Evolutionary conservation across 352 stramenopile genomes (phyloP).

Genomic region (Phytophthora nicotianae): DNA sequence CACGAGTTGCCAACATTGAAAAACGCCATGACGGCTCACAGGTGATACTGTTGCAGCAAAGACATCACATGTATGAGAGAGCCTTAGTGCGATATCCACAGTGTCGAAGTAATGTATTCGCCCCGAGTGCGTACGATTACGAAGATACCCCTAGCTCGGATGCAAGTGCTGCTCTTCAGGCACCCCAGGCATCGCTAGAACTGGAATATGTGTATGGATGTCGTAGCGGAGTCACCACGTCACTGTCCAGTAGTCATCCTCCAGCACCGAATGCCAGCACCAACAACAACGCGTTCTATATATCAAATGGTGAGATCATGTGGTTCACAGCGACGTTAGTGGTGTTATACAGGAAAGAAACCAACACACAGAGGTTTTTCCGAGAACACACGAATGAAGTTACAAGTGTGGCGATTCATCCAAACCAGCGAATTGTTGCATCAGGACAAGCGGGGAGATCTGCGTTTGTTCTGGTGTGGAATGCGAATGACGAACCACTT

Average conservation of each 20-base stretch:
- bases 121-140: conserved; percentile 55
- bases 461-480: conserved; percentile 71
- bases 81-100: conserved; percentile 67
- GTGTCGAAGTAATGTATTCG: conserved; percentile 72
- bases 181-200: conserved; percentile 47
- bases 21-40: conserved; percentile 55
- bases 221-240: conserved; percentile 40
- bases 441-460: conserved; percentile 65
- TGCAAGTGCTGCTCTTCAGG: conserved; percentile 13
- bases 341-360: conserved; percentile 60
- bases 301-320: conserved; percentile 63
- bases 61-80: conserved; percentile 68
- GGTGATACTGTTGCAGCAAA: conserved; percentile 53
- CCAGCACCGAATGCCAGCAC: conserved; percentile 39
- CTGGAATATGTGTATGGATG: conserved; percentile 70
- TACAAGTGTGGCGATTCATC: conserved; percentile 58
- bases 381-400: conserved; percentile 66
- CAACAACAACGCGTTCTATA: conserved; percentile 57
- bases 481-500: conserved; percentile 60
- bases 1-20: conserved; percentile 73
- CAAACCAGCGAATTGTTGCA: conserved; percentile 63
- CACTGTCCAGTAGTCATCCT: conserved; percentile 31
- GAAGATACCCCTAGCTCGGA: conserved; percentile 13
- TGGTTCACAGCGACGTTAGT: conserved; percentile 69
- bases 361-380: conserved; percentile 62